These are phyloP conservation scores for Xerophyta viscosa DNA, from an alignment of 106 monocot genomes.

Conservation along the genomic window DNA sequence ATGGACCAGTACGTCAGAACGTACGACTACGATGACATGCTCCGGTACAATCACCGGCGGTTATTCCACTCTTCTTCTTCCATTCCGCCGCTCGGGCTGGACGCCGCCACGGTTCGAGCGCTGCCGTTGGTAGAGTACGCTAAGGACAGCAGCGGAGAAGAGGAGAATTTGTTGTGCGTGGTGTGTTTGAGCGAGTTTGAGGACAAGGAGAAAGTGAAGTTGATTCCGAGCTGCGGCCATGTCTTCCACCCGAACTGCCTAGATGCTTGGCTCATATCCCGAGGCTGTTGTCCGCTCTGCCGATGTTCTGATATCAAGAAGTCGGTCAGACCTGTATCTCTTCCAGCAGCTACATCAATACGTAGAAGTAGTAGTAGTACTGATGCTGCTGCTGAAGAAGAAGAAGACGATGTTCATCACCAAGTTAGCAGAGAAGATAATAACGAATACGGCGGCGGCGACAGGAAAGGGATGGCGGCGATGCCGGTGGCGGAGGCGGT, in stretches of 20 bases:
- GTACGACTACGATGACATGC: background rate
- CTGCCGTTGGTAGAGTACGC: background rate
- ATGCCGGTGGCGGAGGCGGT: too few relatives aligned
- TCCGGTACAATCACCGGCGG: background rate
- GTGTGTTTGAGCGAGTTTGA: conserved; percentile 7
- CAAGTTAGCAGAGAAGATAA: too few relatives aligned
- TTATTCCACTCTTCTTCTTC: too few relatives aligned
- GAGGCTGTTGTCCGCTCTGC: conserved; percentile 2
- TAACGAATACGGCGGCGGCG: background rate
- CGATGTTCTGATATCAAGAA: background rate
- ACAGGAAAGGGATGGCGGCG: too few relatives aligned
- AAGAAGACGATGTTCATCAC: too few relatives aligned
- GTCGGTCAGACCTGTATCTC: too few relatives aligned
- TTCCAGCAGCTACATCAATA: too few relatives aligned
- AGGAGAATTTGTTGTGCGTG: background rate
- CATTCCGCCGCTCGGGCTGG: background rate
- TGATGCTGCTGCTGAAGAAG: background rate
- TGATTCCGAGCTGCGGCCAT: conserved; percentile 4
- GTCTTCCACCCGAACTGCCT: conserved; percentile 3
- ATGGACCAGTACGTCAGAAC: background rate
- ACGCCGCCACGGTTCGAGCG: background rate
- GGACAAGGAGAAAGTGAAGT: conserved; percentile 10
- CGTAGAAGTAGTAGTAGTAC: background rate
- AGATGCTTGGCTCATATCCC: conserved; percentile 2
- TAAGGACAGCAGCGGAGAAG: background rate